phyloP scores from a whole-genome alignment of 441 rosid genomes.

The Aleurites moluccanus region DNA sequence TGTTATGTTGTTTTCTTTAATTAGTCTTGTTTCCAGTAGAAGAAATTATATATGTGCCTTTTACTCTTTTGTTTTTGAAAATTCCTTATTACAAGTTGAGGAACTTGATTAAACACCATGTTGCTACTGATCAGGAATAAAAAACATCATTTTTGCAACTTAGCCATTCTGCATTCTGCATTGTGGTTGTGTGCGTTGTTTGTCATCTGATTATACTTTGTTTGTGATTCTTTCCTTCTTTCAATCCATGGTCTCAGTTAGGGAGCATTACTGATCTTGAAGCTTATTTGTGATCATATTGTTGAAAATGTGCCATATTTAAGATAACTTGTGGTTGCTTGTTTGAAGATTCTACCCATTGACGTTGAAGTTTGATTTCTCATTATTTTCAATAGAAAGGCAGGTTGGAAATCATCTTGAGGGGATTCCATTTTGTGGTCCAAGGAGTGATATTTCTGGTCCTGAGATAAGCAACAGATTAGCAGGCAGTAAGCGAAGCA shows the following conservation, averaged over 20 bases:
- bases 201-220: neutral
- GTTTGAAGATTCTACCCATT: constrained; percentile 8
- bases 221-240: neutral
- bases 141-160: neutral
- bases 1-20: neutral
- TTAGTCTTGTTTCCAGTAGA: constrained; percentile 9
- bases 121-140: constrained; percentile 1
- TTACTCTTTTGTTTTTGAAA: constrained; percentile 12
- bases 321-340: neutral
- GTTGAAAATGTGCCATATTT: neutral
- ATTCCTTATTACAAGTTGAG: neutral
- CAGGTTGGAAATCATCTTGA: constrained; percentile 69
- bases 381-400: constrained; percentile 48
- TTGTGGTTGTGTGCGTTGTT: neutral
- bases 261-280: constrained; percentile 4
- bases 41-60: constrained; percentile 1
- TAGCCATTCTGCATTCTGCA: constrained; percentile 15
- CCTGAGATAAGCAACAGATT: constrained; percentile 61
- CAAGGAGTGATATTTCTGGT: constrained; percentile 66
- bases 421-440: constrained; percentile 74
- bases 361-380: constrained; percentile 29
- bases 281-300: constrained; percentile 10
- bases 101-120: neutral
- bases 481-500: constrained; percentile 72
- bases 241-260: neutral